phyloP scores from a whole-genome alignment of 257 asterid genomes.

The Fraxinus cuspidata region DNA sequence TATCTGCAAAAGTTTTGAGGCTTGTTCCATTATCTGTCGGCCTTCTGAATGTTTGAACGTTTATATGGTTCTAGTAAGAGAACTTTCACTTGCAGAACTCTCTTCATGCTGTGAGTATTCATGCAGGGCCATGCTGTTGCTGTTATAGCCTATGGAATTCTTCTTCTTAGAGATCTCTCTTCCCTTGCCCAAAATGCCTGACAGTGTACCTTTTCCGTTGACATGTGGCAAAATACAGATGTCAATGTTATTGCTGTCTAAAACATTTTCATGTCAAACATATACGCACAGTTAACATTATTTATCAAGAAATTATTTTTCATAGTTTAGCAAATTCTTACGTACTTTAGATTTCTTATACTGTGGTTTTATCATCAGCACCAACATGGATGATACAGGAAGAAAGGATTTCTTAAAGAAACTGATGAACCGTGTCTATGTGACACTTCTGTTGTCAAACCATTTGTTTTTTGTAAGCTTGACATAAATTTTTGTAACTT shows the following conservation, averaged over 20 bases:
- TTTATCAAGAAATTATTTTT: background rate
- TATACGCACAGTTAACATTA: background rate
- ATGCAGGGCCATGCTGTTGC: slow-evolving; percentile 86
- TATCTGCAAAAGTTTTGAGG: slow-evolving; percentile 9
- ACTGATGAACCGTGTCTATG: too few species aligned
- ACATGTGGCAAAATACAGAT: background rate
- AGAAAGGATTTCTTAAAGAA: background rate
- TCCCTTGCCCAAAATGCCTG: background rate
- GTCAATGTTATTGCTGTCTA: background rate
- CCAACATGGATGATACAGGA: background rate
- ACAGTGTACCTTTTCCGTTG: background rate
- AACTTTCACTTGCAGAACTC: background rate
- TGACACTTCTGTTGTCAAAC: too few species aligned
- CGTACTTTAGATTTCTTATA: background rate
- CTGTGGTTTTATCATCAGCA: background rate
- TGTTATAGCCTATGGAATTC: slow-evolving; percentile 86
- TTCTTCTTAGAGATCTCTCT: slow-evolving; percentile 67
- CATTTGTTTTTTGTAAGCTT: too few species aligned
- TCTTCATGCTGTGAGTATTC: slow-evolving; percentile 24
- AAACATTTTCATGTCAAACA: too few species aligned
- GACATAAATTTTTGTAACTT: too few species aligned
- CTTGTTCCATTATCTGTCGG: background rate
- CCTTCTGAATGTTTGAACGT: slow-evolving; percentile 1
- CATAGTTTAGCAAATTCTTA: background rate
- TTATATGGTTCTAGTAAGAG: slow-evolving; percentile 6